phyloP scores from a whole-genome alignment of 2,329 filamentous ascomycete species.

The Delphinella strobiligena region DNA sequence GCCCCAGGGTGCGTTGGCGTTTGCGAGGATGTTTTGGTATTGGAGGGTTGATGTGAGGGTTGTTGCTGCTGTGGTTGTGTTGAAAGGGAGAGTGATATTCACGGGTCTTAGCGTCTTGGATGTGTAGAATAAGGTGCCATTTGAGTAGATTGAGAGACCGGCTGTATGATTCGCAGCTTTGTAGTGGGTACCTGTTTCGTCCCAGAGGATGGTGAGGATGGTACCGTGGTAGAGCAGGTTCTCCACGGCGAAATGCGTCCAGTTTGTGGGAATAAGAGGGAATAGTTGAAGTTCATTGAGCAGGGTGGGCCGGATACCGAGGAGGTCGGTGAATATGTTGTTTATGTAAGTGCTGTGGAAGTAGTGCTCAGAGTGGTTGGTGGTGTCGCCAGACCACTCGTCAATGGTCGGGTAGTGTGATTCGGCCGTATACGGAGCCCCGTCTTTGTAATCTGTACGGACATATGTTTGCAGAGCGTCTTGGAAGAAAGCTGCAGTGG shows the following conservation, averaged over 20 bases:
- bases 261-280: constrained; percentile 26
- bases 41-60: constrained; percentile 12
- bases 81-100: constrained; percentile 14
- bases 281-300: constrained; percentile 27
- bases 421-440: constrained; percentile 33
- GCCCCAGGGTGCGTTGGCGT: constrained; percentile 19
- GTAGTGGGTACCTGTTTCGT: constrained; percentile 28
- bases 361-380: constrained; percentile 33
- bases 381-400: constrained; percentile 24
- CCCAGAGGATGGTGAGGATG: constrained; percentile 30
- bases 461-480: constrained; percentile 28
- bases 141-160: constrained; percentile 27
- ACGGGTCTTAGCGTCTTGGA: constrained; percentile 9
- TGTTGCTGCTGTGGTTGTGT: constrained; percentile 9
- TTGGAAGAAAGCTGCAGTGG: constrained; percentile 27
- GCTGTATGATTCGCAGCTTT: constrained; percentile 12
- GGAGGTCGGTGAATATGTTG: constrained; percentile 32
- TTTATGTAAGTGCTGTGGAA: constrained; percentile 34
- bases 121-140: constrained; percentile 23
- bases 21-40: constrained; percentile 31
- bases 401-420: constrained; percentile 29
- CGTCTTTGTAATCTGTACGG: constrained; percentile 28
- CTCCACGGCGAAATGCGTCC: constrained; percentile 31
- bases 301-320: constrained; percentile 28
- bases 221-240: constrained; percentile 33